These are phyloP conservation scores for Parsonsia alboflavescens DNA, from an alignment of 257 asterid genomes.

Conservation along the genomic window DNA sequence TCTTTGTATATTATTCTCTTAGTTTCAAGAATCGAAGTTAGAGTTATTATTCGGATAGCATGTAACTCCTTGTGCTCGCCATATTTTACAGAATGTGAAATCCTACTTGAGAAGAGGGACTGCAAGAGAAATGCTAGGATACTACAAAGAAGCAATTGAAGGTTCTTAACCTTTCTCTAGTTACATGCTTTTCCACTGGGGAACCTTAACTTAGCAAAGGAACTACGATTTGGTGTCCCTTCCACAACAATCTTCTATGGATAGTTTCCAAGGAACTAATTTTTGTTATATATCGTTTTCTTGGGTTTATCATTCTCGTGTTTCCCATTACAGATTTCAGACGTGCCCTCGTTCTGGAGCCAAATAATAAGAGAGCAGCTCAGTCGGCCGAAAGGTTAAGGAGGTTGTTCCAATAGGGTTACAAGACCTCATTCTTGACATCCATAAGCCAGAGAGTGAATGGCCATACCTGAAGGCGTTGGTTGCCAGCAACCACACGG, in stretches of 20 bases:
- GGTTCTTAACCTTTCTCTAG: conserved; percentile 37
- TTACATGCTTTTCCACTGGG: not conserved
- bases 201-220: not conserved
- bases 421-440: not conserved
- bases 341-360: conserved; percentile 86
- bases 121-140: conserved; percentile 87
- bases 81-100: conserved; percentile 66
- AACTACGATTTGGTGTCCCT: not conserved
- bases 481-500: no score
- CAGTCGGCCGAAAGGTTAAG: conserved; percentile 60
- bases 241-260: not conserved
- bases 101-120: conserved; percentile 88
- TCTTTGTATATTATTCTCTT: no score
- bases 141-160: conserved; percentile 68
- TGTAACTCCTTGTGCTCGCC: not conserved
- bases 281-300: no score
- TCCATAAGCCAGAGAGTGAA: not conserved
- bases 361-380: conserved; percentile 90
- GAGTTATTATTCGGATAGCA: no score
- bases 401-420: conserved; percentile 47
- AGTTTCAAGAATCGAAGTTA: no score
- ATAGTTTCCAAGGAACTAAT: not conserved
- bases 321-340: conserved; percentile 58
- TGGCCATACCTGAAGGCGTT: no score
- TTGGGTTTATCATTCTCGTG: not conserved